phyloP scores from a whole-genome alignment of 768 basidiomycete genomes.

The Mycena sanguinolenta region DNA sequence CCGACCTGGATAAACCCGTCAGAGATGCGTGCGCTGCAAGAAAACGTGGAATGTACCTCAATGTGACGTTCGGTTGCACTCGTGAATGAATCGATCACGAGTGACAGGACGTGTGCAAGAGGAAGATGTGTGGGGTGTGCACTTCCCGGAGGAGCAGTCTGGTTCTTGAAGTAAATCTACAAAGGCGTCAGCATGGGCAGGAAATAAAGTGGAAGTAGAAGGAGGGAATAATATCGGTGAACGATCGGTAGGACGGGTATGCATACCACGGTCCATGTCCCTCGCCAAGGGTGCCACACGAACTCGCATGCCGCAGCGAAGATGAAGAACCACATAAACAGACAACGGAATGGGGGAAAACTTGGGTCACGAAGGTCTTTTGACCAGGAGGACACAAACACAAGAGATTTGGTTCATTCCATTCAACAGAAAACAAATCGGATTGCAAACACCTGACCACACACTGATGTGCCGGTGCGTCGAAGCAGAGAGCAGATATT shows the following conservation, averaged over 20 bases:
- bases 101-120: conserved; percentile 79
- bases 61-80: conserved; percentile 99
- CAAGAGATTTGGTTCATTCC: neutral
- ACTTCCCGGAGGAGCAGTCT: conserved; percentile 76
- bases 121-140: conserved; percentile 79
- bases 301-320: neutral
- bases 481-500: conserved; percentile 12
- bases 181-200: conserved; percentile 1
- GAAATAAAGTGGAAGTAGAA: neutral
- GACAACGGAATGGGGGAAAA: neutral
- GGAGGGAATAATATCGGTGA: conserved; percentile 26
- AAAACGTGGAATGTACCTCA: conserved; percentile 68
- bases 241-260: conserved; percentile 22
- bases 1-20: conserved; percentile 74
- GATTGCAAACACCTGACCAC: neutral
- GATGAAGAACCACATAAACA: neutral
- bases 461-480: neutral
- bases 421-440: neutral
- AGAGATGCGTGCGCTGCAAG: neutral
- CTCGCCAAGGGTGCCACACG: neutral
- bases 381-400: neutral
- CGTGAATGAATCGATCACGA: conserved; percentile 97
- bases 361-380: too few species aligned
- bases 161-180: conserved; percentile 98
- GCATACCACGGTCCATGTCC: conserved; percentile 1